phyloP scores from a whole-genome alignment of 257 asterid genomes.

The Ligustrum vulgare region DNA sequence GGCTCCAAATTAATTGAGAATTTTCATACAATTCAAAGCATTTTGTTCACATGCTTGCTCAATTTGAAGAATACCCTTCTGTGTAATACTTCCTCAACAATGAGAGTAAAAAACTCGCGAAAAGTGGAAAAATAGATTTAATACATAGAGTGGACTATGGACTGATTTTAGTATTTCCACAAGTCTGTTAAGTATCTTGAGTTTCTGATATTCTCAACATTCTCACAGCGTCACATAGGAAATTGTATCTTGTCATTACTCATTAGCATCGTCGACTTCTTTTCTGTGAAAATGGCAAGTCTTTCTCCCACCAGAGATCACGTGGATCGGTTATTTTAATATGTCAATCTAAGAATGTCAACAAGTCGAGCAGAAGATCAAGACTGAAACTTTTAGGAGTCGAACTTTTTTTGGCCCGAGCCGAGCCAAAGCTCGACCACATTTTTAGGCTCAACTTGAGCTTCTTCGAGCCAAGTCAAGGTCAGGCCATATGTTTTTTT shows the following conservation, averaged over 20 bases:
- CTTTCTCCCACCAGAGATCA: background rate
- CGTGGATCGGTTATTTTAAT: too few species aligned
- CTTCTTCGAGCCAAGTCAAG: too few species aligned
- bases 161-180: background rate
- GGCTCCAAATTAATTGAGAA: background rate
- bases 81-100: background rate
- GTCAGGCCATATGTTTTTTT: too few species aligned
- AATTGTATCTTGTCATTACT: background rate
- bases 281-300: background rate
- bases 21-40: background rate
- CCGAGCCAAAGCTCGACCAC: too few species aligned
- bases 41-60: background rate
- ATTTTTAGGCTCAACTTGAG: too few species aligned
- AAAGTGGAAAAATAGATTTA: background rate
- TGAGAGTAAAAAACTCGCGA: background rate
- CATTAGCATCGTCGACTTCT: background rate
- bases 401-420: too few species aligned
- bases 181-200: background rate
- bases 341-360: too few species aligned
- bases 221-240: background rate
- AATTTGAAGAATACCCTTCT: background rate
- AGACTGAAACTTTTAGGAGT: too few species aligned
- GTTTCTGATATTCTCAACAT: background rate
- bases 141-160: background rate
- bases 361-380: too few species aligned